Base-by-base conservation (phyloP, 768 basidiomycete genomes). In the Glaciozyma martinii region DNA sequence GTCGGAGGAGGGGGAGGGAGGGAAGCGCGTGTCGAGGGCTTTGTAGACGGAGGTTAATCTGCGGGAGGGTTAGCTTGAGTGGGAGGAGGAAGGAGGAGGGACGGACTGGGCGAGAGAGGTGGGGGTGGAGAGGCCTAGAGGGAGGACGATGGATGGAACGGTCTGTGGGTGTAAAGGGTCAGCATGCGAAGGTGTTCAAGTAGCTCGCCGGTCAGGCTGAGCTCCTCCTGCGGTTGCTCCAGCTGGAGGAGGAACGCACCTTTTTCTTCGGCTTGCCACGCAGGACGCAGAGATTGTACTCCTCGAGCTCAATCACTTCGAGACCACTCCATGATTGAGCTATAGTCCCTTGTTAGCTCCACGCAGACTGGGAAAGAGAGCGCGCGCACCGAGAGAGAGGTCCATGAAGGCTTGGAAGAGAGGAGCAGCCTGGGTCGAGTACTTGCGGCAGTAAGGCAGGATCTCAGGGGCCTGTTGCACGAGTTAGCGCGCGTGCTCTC, bases 301-400 rank as follows among this genome's bases (percentile, higher is more conserved):
- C 60, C 6, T 54, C 59, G 5, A 70, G 56, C 21, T 70, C 68
- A 4, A 69, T 37, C 33, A 66, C 68, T 42, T 61, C 50, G 42
- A 69, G 32, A 27, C 66, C 64, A 21, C 33, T 52, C 68, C 68
- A 69, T 49, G 60, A 57, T 47, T 69, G 68, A 19, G 68, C 68
- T 69, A 49, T 32, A 40, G 37, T 6, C 10, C 15, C 37, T 40
- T 40, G 37, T 40, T 13, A 40, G 37, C 37, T 40, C 15, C 37
- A 13, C 2, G 12, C 12, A 13, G 37, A 3, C 37, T 13, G 37
- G 37, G 15, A 13, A 13, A 40, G 37, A 8, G 10, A 6, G 37
- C 15, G 21, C 7, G 18, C 56, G 15, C 18, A 69, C 68, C 65
- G 42, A 70, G 68, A 16, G 56, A 43, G 53, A 70, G 57, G 59